Base-by-base conservation (phyloP, 2,329 filamentous ascomycete genomes). In the Cephalotrichum gorgonifer region DNA sequence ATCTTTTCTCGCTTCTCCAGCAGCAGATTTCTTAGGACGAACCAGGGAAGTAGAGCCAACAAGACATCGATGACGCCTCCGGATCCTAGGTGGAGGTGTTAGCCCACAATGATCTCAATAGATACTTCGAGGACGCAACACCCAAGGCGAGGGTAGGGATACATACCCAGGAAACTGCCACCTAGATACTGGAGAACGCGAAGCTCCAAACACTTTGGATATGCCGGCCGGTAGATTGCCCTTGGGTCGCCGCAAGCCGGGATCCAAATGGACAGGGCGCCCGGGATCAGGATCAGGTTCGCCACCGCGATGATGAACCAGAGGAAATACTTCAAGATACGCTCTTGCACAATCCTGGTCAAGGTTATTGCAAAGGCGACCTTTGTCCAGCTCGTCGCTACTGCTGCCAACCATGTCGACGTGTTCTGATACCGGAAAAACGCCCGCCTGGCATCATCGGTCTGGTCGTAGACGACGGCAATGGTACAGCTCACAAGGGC, bases 181-280 rank as follows among this genome's bases (percentile, higher is more conserved):
- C 39, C 39, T 22, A 42, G 39, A 42, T 42, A 42, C 14, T 42
- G 39, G 39, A 42, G 39, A 42, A 23, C 17, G 4, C 17, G 39
- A 42, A 42, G 39, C 22, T 42, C 39, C 39, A 42, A 20, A 42
- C 39, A 42, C 39, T 42, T 42, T 42, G 39, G 39, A 23, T 42
- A 23, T 42, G 39, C 39, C 39, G 39, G 39, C 15, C 39, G 39
- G 39, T 42, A 42, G 12, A 42, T 42, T 42, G 15, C 39, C 39
- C 39, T 42, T 42, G 39, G 39, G 39, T 42, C 39, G 39, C 39
- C 39, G 39, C 39, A 42, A 42, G 39, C 39, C n/a, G 39, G 39
- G 17, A 42, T 42, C 39, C 39, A 42, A 23, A 42, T 42, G 20
- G 39, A 42, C 39, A 42, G 39, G 39, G 39, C 39, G 39, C 39